phyloP scores from a whole-genome alignment of 768 basidiomycete species.

The Lentinula aciculospora region DNA sequence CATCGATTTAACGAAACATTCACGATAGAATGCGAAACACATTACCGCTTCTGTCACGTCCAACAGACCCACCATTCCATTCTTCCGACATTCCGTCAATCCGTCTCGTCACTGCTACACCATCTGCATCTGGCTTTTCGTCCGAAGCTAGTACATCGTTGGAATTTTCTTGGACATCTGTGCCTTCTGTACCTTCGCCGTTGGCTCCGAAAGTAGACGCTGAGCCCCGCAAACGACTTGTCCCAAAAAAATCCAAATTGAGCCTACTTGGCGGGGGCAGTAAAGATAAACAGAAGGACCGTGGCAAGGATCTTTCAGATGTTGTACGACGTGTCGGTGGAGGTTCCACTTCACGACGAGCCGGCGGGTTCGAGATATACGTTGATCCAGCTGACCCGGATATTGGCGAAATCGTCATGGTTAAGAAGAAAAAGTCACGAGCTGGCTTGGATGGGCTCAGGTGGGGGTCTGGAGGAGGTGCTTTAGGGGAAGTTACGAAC shows the following conservation, averaged over 20 bases:
- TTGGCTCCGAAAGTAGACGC: constrained; percentile 25
- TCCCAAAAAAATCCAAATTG: constrained; percentile 72
- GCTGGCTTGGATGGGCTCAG: constrained; percentile 51
- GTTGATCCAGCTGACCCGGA: constrained; percentile 63
- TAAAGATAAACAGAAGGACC: constrained; percentile 24
- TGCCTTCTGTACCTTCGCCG: constrained; percentile 21
- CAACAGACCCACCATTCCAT: constrained; percentile 15
- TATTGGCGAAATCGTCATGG: constrained; percentile 62
- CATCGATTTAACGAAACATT: constrained; percentile 1
- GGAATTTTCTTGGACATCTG: constrained; percentile 30
- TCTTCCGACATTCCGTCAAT: constrained; percentile 49
- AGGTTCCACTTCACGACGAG: constrained; percentile 27
- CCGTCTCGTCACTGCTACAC: constrained; percentile 63
- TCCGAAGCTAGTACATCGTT: constrained; percentile 28
- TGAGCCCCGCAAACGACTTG: constrained; percentile 39
- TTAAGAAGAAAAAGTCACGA: constrained; percentile 74
- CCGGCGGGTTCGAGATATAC: constrained; percentile 54
- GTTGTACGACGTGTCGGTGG: constrained; percentile 47
- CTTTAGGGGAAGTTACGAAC: constrained; percentile 57
- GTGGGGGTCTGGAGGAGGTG: constrained; percentile 33
- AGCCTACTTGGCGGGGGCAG: constrained; percentile 23
- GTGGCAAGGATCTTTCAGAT: constrained; percentile 51
- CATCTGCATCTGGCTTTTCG: constrained; percentile 42
- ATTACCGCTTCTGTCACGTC: constrained; percentile 22
- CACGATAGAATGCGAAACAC: constrained; percentile 13